A percentile compares a stretch with the other conserved stretches of the same genome.
Evolutionary conservation across 1,284 basidiomycete genomes (phyloP).

Genomic region (Chondrostereum purpureum): DNA sequence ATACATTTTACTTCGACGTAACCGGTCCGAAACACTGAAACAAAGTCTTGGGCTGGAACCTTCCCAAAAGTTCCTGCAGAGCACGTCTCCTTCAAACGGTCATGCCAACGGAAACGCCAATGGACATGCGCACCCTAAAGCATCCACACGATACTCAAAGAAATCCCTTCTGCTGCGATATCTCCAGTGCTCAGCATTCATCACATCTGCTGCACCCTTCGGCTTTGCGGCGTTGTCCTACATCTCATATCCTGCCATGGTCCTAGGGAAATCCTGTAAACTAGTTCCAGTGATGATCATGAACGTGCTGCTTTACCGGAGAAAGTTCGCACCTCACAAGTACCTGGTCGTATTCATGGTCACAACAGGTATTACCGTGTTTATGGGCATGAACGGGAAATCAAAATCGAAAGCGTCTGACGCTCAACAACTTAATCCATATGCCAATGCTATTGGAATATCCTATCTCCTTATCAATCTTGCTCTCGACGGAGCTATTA

Average conservation of each 20-base stretch:
- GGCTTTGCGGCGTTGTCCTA: slow-evolving; percentile 92
- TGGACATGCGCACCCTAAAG: slow-evolving; percentile 25
- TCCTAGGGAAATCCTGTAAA: slow-evolving; percentile 98
- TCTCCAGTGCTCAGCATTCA: slow-evolving; percentile 82
- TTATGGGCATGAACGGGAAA: slow-evolving; percentile 82
- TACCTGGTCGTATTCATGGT: slow-evolving; percentile 92
- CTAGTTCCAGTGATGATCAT: slow-evolving; percentile 94
- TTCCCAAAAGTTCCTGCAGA: slow-evolving; percentile 7
- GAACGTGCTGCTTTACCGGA: slow-evolving; percentile 87
- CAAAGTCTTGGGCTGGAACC: slow-evolving; percentile 54
- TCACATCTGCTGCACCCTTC: slow-evolving; percentile 90
- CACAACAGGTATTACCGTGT: slow-evolving; percentile 88
- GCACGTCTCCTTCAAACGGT: slow-evolving; percentile 15
- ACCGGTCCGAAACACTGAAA: slow-evolving; percentile 41
- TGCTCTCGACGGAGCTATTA: slow-evolving; percentile 87
- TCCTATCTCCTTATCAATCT: slow-evolving; percentile 81
- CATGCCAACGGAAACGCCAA: slow-evolving; percentile 21
- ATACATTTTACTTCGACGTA: slow-evolving; percentile 72
- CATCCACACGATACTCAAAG: slow-evolving; percentile 35
- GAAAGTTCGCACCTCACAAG: slow-evolving; percentile 88
- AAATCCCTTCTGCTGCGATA: slow-evolving; percentile 61
- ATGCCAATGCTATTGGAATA: slow-evolving; percentile 59
- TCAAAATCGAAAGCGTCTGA: slow-evolving; percentile 29
- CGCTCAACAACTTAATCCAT: no score
- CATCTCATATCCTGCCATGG: slow-evolving; percentile 98